phyloP scores from a whole-genome alignment of 2,329 filamentous ascomycete species.

The Madurella mycetomatis region DNA sequence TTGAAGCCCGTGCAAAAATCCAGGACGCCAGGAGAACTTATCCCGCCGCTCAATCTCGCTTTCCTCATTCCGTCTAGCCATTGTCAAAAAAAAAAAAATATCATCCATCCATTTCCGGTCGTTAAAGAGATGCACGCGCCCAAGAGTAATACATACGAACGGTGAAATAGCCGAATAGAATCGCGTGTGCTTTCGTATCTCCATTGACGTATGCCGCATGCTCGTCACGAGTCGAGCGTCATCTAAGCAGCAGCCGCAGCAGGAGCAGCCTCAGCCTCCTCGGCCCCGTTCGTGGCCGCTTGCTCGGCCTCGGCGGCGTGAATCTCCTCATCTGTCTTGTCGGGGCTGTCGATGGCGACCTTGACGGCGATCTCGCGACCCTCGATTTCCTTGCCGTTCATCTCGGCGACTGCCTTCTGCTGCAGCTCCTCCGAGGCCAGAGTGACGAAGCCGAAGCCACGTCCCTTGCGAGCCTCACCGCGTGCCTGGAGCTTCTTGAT shows the following conservation, averaged over 20 bases:
- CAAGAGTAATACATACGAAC: conserved; percentile 30
- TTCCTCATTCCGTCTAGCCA: conserved; percentile 20
- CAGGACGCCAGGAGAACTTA: conserved; percentile 27
- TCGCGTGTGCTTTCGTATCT: conserved; percentile 23
- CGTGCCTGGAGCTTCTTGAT: conserved; percentile 99
- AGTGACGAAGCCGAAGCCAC: conserved; percentile 97
- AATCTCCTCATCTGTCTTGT: conserved; percentile 88
- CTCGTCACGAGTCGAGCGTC: conserved; percentile 21
- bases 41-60: conserved; percentile 23
- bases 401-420: conserved; percentile 94
- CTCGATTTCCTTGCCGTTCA: conserved; percentile 99
- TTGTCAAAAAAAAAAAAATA: conserved; percentile 11
- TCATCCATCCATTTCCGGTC: conserved; percentile 30
- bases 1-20: conserved; percentile 24
- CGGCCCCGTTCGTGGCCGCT: conserved; percentile 39
- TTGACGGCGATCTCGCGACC: conserved; percentile 99
- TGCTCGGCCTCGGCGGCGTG: conserved; percentile 44
- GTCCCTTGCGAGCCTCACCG: conserved; percentile 96
- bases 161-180: conserved; percentile 24
- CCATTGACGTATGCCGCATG: conserved; percentile 22
- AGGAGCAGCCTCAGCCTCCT: conserved; percentile 23
- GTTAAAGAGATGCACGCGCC: conserved; percentile 31
- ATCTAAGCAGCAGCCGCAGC: conserved; percentile 30
- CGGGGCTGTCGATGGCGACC: conserved; percentile 98
- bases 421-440: conserved; percentile 92